Evolutionary conservation across 1,284 basidiomycete species (phyloP).

Genomic region (Ustilago sp.): DNA sequence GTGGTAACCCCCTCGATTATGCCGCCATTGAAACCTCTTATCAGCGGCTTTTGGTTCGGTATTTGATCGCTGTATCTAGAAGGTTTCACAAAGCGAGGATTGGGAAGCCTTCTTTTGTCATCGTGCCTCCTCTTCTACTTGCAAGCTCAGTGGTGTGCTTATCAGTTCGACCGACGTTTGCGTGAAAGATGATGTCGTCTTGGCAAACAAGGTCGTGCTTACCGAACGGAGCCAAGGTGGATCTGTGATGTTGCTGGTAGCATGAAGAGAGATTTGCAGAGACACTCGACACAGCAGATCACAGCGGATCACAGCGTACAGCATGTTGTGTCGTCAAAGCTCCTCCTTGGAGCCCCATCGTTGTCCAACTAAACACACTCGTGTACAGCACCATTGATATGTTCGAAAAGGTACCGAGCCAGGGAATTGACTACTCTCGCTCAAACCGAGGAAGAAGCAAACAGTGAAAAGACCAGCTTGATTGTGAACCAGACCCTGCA

Average conservation of each 20-base stretch:
- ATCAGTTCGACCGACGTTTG: not conserved
- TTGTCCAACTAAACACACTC: not conserved
- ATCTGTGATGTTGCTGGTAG: no score
- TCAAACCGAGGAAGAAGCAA: slow-evolving; percentile 72
- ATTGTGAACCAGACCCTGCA: slow-evolving; percentile 75
- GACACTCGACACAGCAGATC: no score
- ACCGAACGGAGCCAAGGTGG: no score
- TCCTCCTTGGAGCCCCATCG: no score
- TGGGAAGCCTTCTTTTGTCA: not conserved
- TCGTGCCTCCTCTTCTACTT: not conserved
- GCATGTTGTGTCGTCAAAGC: no score
- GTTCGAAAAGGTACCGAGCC: not conserved
- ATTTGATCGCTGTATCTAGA: not conserved
- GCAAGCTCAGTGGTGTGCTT: not conserved
- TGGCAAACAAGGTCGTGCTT: not conserved
- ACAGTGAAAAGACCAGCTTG: slow-evolving; percentile 75
- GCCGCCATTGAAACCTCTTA: no score
- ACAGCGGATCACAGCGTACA: no score
- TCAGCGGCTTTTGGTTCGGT: not conserved
- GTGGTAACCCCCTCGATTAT: not conserved
- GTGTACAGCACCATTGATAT: not conserved
- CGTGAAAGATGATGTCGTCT: not conserved
- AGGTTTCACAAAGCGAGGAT: not conserved
- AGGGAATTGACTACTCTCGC: slow-evolving; percentile 12
- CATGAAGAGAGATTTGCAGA: no score